Base-by-base conservation (phyloP, 306 rosid genomes). In the Glycine soja region DNA sequence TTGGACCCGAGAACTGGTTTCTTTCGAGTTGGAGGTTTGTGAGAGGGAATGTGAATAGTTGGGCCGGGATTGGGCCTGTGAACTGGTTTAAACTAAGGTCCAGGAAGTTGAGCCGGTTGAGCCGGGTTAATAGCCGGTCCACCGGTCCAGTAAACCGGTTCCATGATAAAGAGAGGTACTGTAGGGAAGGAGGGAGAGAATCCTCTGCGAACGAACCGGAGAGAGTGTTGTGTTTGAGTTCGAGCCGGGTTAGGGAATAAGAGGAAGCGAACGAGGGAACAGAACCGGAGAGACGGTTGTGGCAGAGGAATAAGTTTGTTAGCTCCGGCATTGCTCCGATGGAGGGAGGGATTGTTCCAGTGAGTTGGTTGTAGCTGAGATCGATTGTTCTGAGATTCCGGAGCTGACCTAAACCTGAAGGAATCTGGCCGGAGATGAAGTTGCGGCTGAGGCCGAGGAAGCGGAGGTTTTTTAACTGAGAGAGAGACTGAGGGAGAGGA, bases 31-130 rank as follows among this genome's bases (percentile, higher is more conserved):
- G 99, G 14, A 95, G 88, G 15, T 77, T 90, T 7, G 84, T 85
- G n/a, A 95, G 89, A 0, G 99, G 97, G 85, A 83, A 90, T 0
- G 96, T 62, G 87, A 95, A 95, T 4, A 95, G 14, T 38, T 85
- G 91, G 71, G 87, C 81, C 8, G 99, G 99, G 3, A 95, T 86
- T 0, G 62, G 2, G 10, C 98, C 99, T 3, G 97, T 76, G 81
- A 95, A 87, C 82, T 90, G 94, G 90, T 95, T 95, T 76, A 85
- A 56, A 74, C 99, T 89, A 2, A 95, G 93, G 90, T 95, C 98
- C 2, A 93, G 79, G 64, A 88, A 90, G 88, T 87, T 93, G 16
- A 95, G 72, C 69, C 76, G 89, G 84, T 85, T 74, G 61, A 93
- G 90, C 34, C 87, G 84, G 90, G 18, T 83, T 47, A 95, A 58